Evolutionary conservation across 2,329 filamentous ascomycete species (phyloP).

Genomic region (Biscogniauxia mediterranea): DNA sequence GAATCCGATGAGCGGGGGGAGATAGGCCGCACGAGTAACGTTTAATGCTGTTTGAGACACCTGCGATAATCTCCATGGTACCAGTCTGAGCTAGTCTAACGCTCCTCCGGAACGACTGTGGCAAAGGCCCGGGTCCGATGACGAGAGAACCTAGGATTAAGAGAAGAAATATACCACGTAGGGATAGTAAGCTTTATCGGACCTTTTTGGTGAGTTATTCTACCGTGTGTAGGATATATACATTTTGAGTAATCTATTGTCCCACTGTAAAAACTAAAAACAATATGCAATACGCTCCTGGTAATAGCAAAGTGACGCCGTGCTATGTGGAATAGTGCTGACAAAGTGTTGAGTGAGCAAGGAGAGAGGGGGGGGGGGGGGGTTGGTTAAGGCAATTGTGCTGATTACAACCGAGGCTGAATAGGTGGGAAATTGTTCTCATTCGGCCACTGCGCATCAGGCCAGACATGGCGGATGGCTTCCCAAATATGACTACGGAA

Average conservation of each 20-base stretch:
- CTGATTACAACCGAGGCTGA: conserved; percentile 71
- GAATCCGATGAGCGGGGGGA: conserved; percentile 21
- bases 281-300: not conserved
- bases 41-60: conserved; percentile 12
- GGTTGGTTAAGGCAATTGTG: too few species aligned
- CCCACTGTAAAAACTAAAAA: not conserved
- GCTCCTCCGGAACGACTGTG: conserved; percentile 17
- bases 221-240: not conserved
- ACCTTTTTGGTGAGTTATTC: not conserved
- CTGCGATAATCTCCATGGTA: conserved; percentile 6
- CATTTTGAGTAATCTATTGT: not conserved
- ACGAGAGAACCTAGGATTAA: not conserved
- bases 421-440: conserved; percentile 62
- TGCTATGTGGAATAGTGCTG: conserved; percentile 17
- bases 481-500: conserved; percentile 81
- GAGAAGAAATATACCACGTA: not conserved
- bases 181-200: not conserved
- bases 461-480: conserved; percentile 87
- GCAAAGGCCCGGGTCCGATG: conserved; percentile 5
- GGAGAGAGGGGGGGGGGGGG: too few species aligned
- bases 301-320: conserved; percentile 8
- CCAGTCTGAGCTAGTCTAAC: conserved; percentile 14
- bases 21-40: conserved; percentile 16
- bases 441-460: conserved; percentile 80
- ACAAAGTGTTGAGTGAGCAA: conserved; percentile 1